A percentile compares a stretch with the other conserved stretches of the same genome.
Conservation (phyloP, 2,329 filamentous ascomycete genomes). For the Nemania bipapillata region DNA sequence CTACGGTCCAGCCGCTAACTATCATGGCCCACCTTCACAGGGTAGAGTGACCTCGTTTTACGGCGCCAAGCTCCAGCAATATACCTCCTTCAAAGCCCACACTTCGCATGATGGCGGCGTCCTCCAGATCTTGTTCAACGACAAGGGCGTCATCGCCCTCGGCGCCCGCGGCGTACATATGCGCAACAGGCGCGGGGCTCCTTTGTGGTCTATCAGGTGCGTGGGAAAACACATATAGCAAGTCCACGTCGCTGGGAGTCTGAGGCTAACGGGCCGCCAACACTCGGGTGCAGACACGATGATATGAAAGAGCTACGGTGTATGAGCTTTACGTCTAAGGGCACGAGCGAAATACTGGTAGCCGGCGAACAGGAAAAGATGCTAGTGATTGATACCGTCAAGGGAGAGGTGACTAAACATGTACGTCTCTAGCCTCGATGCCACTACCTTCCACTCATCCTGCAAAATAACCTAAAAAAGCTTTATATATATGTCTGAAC, state of each 20-base stretch:
- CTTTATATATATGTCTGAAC: background rate
- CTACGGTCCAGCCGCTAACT: constrained; percentile 10
- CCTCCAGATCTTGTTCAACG: constrained; percentile 88
- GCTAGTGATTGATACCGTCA: constrained; percentile 77
- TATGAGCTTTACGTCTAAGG: constrained; percentile 94
- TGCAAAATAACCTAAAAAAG: too few species aligned
- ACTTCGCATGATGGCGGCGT: constrained; percentile 77
- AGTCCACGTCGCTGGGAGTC: background rate
- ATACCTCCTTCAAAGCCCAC: constrained; percentile 90
- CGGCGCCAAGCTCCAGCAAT: constrained; percentile 83
- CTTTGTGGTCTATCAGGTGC: constrained; percentile 86
- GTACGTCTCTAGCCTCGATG: constrained; percentile 51
- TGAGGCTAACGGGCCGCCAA: constrained; percentile 29
- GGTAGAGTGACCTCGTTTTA: constrained; percentile 91
- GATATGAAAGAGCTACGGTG: constrained; percentile 89
- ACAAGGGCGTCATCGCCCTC: constrained; percentile 88
- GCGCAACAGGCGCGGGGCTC: constrained; percentile 80
- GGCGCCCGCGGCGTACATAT: constrained; percentile 88
- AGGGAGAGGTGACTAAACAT: constrained; percentile 77
- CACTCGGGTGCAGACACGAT: constrained; percentile 63
- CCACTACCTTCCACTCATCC: background rate
- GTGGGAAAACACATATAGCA: background rate
- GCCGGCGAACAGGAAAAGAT: constrained; percentile 88
- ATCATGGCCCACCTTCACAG: constrained; percentile 58
- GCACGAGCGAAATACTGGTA: constrained; percentile 82